Base-by-base conservation (phyloP, 2,329 filamentous ascomycete genomes). In the Tricladium varicosporioides region DNA sequence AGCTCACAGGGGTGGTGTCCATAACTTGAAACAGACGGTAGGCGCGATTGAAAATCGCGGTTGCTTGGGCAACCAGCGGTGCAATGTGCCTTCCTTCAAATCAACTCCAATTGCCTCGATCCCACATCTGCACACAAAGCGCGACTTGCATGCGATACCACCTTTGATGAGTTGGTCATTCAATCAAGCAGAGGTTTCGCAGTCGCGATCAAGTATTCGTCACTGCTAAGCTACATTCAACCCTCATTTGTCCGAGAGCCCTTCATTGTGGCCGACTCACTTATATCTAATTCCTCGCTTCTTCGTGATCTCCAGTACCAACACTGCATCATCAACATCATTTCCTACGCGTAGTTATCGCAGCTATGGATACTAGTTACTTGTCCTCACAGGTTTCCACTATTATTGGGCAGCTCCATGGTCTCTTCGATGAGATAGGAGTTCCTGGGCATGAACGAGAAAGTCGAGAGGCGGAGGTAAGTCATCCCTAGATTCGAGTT, bases 381-480 rank as follows among this genome's bases (percentile, higher is more conserved):
- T 81, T 97, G 71, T 89, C 91, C 67, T 91, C 95, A 73, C 94
- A 97, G 83, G 91, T 99, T 76, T 94, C 91, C 65, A 91, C 84
- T 69, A 97, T 96, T 71, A 92, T 97, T 72, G 85, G 85, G 73
- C 92, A 97, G 75, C 83, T 99, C 60, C 93, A 97, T 75, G 89
- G 89, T 63, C 83, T 97, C 57, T 99, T 97, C 70, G 94, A 99
- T 73, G 93, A 99, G 72, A 99, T 99, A 69, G 94, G 94, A 58
- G 89, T 99, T n/a, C 85, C 93, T 27, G 85, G 79, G 69, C 92
- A 96, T 85, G 94, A 97, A 74, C 89, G 94, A 69, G 92, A 97
- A 71, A 81, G 84, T 50, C 83, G 94, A 68, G 93, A 97, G 72
- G 84, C 90, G 71, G 91, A 97, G 85, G 92, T 95, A 78, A 70